Evolutionary conservation across 2,329 filamentous ascomycete species (phyloP).

Genomic region (Tolypocladium amazonense): DNA sequence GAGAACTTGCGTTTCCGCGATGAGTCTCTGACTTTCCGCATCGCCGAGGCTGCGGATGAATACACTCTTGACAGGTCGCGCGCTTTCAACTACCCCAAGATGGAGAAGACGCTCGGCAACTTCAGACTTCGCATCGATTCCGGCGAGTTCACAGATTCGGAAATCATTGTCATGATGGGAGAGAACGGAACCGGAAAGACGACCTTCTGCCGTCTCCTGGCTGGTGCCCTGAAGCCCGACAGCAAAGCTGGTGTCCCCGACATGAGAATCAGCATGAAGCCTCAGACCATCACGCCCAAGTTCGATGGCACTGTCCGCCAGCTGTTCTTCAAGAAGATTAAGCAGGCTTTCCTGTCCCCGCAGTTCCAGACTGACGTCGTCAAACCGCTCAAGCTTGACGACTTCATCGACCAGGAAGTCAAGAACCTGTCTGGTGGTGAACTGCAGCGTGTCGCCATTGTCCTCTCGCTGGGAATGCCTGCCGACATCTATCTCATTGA

Average conservation of each 20-base stretch:
- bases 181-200: conserved; percentile 99
- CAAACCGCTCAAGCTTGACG: conserved; percentile 97
- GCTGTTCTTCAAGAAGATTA: conserved; percentile 99
- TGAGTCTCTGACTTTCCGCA: conserved; percentile 90
- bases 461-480: conserved; percentile 87
- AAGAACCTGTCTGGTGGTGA: conserved; percentile 99
- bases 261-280: conserved; percentile 99
- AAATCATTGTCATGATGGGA: conserved; percentile 99
- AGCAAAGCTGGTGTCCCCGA: conserved; percentile 66
- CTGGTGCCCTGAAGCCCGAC: conserved; percentile 88
- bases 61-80: conserved; percentile 75
- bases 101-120: conserved; percentile 85
- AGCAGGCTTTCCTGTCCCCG: conserved; percentile 87
- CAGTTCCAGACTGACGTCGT: conserved; percentile 99
- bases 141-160: conserved; percentile 91
- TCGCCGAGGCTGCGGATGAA: conserved; percentile 81
- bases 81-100: conserved; percentile 76
- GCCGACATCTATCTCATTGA: conserved; percentile 98
- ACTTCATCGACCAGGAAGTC: conserved; percentile 99
- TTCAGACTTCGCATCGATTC: conserved; percentile 76
- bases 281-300: conserved; percentile 97
- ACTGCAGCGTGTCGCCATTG: conserved; percentile 97
- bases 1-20: conserved; percentile 98
- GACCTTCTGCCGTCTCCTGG: conserved; percentile 93
- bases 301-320: conserved; percentile 95